Conservation (phyloP, 2,329 filamentous ascomycete genomes). For the Myriosclerotinia duriaeana region DNA sequence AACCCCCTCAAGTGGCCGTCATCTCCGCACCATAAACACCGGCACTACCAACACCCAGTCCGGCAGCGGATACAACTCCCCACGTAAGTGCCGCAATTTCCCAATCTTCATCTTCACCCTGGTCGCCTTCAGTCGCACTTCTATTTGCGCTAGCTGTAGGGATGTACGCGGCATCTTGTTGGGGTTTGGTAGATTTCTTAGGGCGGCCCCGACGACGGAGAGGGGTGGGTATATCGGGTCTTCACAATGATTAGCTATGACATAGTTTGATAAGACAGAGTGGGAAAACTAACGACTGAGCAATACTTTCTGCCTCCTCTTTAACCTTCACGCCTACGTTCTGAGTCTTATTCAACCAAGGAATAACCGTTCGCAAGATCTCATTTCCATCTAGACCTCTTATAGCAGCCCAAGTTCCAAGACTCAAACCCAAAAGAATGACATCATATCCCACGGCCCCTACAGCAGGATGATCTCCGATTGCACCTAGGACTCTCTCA, state of each 20-base stretch:
- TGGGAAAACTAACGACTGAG: neutral
- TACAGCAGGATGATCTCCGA: constrained; percentile 58
- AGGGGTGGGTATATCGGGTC: constrained; percentile 15
- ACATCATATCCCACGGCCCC: constrained; percentile 59
- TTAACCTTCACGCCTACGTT: constrained; percentile 6
- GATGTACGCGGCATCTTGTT: constrained; percentile 43
- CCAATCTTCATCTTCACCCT: constrained; percentile 46
- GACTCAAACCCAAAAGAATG: constrained; percentile 52
- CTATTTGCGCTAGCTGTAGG: constrained; percentile 39
- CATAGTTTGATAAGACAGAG: too few relatives aligned
- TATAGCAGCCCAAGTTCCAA: constrained; percentile 59
- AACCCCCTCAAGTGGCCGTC: constrained; percentile 24
- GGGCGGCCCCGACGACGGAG: constrained; percentile 23
- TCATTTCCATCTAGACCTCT: constrained; percentile 51
- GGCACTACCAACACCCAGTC: constrained; percentile 48
- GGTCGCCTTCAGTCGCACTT: constrained; percentile 44
- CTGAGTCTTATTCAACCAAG: constrained; percentile 34
- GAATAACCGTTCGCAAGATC: constrained; percentile 47
- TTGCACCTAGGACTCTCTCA: constrained; percentile 49
- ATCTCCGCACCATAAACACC: constrained; percentile 50
- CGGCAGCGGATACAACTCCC: constrained; percentile 48
- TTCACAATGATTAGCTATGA: neutral
- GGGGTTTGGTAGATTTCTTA: constrained; percentile 5
- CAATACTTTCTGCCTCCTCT: neutral
- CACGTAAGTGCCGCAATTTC: constrained; percentile 50